Evolutionary conservation across 2,329 filamentous ascomycete genomes (phyloP).

Genomic region (Aschersonia sp.): DNA sequence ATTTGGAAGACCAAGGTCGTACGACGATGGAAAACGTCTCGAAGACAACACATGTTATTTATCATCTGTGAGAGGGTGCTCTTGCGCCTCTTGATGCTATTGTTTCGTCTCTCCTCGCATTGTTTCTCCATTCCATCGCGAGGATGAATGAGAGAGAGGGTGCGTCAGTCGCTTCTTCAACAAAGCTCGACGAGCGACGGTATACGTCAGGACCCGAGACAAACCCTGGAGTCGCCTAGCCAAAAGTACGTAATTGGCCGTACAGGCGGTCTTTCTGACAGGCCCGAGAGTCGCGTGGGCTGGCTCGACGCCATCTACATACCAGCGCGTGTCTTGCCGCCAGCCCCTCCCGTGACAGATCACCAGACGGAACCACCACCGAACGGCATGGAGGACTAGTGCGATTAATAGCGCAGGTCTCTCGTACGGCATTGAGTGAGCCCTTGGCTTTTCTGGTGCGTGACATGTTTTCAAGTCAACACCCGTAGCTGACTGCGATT

Average conservation of each 20-base stretch:
- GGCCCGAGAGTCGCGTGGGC: neutral
- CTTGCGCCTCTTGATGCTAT: neutral
- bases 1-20: too few relatives aligned
- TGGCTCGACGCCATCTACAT: neutral
- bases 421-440: too few relatives aligned
- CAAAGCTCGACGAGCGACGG: neutral
- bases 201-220: neutral
- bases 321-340: neutral
- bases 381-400: too few relatives aligned
- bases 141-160: neutral
- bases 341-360: constrained; percentile 2
- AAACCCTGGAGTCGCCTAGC: neutral
- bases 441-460: too few relatives aligned
- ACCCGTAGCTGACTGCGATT: too few relatives aligned
- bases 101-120: neutral
- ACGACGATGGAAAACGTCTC: too few relatives aligned
- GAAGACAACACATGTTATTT: neutral
- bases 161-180: neutral
- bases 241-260: too few relatives aligned
- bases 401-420: too few relatives aligned
- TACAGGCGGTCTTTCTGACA: too few relatives aligned
- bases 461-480: too few relatives aligned
- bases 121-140: neutral
- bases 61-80: neutral
- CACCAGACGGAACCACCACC: too few relatives aligned